Base-by-base conservation (phyloP, 2,329 filamentous ascomycete genomes). In the Calycina herbarum region DNA sequence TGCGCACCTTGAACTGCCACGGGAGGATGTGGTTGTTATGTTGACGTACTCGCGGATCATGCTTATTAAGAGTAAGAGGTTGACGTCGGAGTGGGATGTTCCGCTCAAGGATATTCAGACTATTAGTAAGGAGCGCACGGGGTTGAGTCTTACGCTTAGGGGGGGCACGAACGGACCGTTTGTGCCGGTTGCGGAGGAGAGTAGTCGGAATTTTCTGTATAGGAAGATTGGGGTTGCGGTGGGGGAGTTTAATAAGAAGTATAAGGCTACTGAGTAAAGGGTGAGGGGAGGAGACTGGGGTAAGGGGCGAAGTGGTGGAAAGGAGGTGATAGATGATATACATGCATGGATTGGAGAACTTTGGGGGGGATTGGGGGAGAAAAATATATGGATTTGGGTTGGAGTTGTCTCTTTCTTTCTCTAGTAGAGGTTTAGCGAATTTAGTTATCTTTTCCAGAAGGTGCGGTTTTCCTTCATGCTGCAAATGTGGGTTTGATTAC, bases 21-120 rank as follows among this genome's bases (percentile, higher is more conserved):
- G 89, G 67, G 92, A 95, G 77, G 94, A 96, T 76, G 91, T 93
- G 82, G 88, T 94, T 64, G 90, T 94, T 59, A 92, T 98, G 86
- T 85, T 99, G 67, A 97, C 92, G 10, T 95, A 91, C 76, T 85
- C 86, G 69, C 87, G 92, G 3, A 97, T 99, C 76, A 87, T 99
- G 83, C 86, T 98, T 64, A 92, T 99, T 68, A 87, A 93, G 71
- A 93, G 91, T 61, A 91, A 93, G 80, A 90, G 90, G 75, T 82
- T 99, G 73, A 89, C 87, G 62, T 94, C 89, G 20, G 94, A 98
- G 79, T 99, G 95, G 95, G 95, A 99, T 74, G 93, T 98, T 11
- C 91, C 93, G 31, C 83, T 99, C 70, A 97, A 95, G 75, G 95
- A 99, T 76, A 88, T 99, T 24, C 94, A 98, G 82, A 98, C 94